A percentile compares a stretch with the other conserved stretches of the same genome.
These are phyloP conservation scores for Talaromyces albobiverticillius DNA, from an alignment of 2,329 filamentous ascomycete species.

Conservation along the genomic window DNA sequence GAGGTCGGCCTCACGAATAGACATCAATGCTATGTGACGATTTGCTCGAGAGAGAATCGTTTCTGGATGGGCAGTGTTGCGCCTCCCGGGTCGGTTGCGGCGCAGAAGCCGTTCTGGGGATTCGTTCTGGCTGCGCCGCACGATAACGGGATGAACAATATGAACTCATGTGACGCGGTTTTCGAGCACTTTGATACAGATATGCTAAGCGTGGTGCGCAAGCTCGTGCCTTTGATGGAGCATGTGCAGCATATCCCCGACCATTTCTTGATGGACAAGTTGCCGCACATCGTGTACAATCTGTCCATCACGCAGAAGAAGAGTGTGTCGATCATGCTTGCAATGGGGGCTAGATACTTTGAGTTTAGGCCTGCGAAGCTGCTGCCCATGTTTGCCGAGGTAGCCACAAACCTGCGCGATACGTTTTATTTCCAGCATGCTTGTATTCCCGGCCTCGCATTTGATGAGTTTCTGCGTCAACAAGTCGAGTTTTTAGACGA, in stretches of 20 bases:
- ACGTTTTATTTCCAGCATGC: conserved; percentile 52
- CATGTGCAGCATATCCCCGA: conserved; percentile 17
- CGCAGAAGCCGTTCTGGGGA: conserved; percentile 40
- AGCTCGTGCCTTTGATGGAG: neutral
- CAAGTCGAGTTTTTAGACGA: conserved; percentile 41
- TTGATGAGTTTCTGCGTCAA: conserved; percentile 42
- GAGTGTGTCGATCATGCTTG: conserved; percentile 42
- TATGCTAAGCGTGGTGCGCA: neutral
- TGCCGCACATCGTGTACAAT: conserved; percentile 46
- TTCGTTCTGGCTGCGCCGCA: conserved; percentile 48
- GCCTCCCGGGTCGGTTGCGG: conserved; percentile 37
- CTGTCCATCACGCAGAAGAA: conserved; percentile 54
- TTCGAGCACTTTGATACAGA: conserved; percentile 26
- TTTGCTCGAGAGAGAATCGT: conserved; percentile 32
- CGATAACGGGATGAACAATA: conserved; percentile 54
- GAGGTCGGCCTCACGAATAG: conserved; percentile 41
- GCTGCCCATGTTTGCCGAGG: conserved; percentile 41
- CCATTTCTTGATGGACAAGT: conserved; percentile 24
- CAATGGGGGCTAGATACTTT: conserved; percentile 51
- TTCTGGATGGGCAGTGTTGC: conserved; percentile 45
- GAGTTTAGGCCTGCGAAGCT: conserved; percentile 52
- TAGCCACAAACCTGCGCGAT: conserved; percentile 39
- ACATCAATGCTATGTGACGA: conserved; percentile 48
- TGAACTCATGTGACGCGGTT: conserved; percentile 41
- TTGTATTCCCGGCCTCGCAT: conserved; percentile 51